Base-by-base conservation (phyloP, 139 green algal species). In the Chlamydomonas sp. region DNA sequence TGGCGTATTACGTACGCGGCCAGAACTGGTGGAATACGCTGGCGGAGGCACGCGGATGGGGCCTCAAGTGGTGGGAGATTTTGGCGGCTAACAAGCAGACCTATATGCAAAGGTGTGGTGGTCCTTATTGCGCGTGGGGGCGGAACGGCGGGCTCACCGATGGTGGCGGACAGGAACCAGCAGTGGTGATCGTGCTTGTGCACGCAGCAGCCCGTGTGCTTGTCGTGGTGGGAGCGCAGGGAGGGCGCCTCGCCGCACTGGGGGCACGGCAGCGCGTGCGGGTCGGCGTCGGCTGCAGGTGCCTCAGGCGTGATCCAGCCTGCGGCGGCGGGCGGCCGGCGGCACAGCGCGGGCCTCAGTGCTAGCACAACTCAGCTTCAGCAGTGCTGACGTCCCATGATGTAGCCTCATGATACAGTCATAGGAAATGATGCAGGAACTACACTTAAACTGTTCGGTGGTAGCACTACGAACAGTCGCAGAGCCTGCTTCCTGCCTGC, bases 101-200 rank as follows among this genome's bases (percentile, higher is more conserved):
- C 3, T 6, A 7, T 3, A 64, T 49, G 57, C 49, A 18, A 57
- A 18, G 74, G 5, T 4, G 49, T 49, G 3, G 49, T 4, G 4
- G 72, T 4, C 20, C 4, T 6, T 8, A 2, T 77, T 59, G 3
- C 49, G 57, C 49, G 57, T 20, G 74, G 10, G 10, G 5, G 67
- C 3, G 8, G 3, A 72, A 15, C 8, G 12, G 20, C 8, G 67
- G 67, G 12, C 78, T 4, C n/a, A 87, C 82, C 84, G 9, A 88
- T 88, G 75, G 63, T 83, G 31, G 84, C 31, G 63, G 60, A 69
- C 18, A 88, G 74, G 15, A 64, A 83, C 63, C 63, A 83, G 75
- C 84, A 88, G 76, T 88, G 73, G 84, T 88, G 84, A 75, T 88
- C 84, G 60, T 80, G 57, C 74, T 88, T 88, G 76, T 83, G 75